Base-by-base conservation (phyloP, 2,329 filamentous ascomycete genomes). In the Magnaporthiopsis rhizophila region DNA sequence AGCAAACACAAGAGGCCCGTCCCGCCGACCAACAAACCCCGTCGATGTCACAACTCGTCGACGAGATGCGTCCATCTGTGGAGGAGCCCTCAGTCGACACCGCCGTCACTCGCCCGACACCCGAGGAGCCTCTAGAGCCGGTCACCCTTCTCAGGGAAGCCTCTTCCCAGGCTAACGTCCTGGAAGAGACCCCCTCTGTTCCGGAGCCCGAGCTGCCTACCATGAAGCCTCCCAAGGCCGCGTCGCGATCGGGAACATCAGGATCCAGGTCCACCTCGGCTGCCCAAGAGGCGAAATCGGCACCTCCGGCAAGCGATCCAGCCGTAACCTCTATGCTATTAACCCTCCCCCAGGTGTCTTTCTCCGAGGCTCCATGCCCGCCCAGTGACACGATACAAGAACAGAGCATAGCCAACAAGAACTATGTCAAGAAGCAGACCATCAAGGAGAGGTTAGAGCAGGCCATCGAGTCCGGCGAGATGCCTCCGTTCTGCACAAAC, bases 401-500 rank as follows among this genome's bases (percentile, higher is more conserved):
- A 15, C 53, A 56, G 26, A 59, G 53, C 53, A 71, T 72, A 0
- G 69, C 70, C 36, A 80, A 88, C 81, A 84, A 89, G 82, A 82
- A 89, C 78, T 74, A 79, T 28, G 82, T 86, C 3, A 86, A 87
- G 71, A 90, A 90, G 68, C 78, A 82, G 59, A 78, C 83, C 2
- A 86, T 86, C 68, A 83, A 81, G 70, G 82, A 86, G 67, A 82
- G 82, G 58, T 72, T 89, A 1, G 82, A 88, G 68, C 78, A 79
- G 56, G 86, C 86, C 0, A 87, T 98, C 64, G 82, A 83, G n/a
- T 86, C 86, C 64, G 95, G 95, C 6, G 85, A 92, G 68, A 89
- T 93, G 81, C 95, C 95, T 0, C 89, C 89, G 0, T 98, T 89
- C 72, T 99, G 95, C 74, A 86, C 86, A 67, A 97, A 98, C 71